Evolutionary conservation across 805 yeast genomes (phyloP).

Genomic region (Saccharomycopsis javanensis): DNA sequence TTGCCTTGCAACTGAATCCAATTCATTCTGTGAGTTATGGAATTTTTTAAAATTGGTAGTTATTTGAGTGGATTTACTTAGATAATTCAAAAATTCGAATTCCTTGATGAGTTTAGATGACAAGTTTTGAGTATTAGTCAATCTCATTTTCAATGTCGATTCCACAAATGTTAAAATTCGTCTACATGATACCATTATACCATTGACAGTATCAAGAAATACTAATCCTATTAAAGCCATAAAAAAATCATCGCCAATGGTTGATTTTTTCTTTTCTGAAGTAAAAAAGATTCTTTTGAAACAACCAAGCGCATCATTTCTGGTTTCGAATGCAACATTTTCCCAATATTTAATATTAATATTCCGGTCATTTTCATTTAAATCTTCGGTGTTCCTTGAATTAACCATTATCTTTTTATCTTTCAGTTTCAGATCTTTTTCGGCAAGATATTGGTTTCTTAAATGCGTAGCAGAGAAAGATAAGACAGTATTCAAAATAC

Average conservation of each 20-base stretch:
- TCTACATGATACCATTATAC: not conserved
- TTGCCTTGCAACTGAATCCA: not conserved
- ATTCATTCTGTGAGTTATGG: not conserved
- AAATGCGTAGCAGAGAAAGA: slow-evolving; percentile 78
- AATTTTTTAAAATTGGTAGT: not conserved
- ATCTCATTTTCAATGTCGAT: not conserved
- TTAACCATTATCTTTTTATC: slow-evolving; percentile 4
- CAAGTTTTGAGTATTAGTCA: not conserved
- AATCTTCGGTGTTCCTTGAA: slow-evolving; percentile 28
- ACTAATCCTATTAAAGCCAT: not conserved
- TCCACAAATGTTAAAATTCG: not conserved
- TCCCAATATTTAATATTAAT: slow-evolving; percentile 72
- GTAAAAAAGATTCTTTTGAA: not conserved
- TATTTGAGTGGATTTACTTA: not conserved
- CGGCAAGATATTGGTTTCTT: slow-evolving; percentile 56
- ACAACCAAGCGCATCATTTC: not conserved
- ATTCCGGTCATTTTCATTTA: slow-evolving; percentile 46
- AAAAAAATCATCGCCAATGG: not conserved
- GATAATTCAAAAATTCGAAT: not conserved
- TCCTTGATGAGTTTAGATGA: not conserved
- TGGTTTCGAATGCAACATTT: not conserved
- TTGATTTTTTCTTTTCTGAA: not conserved
- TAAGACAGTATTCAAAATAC: slow-evolving; percentile 64
- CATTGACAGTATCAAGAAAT: not conserved
- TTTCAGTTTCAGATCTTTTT: slow-evolving; percentile 7